phyloP scores from a whole-genome alignment of 306 rosid species.

The Rubus idaeus region DNA sequence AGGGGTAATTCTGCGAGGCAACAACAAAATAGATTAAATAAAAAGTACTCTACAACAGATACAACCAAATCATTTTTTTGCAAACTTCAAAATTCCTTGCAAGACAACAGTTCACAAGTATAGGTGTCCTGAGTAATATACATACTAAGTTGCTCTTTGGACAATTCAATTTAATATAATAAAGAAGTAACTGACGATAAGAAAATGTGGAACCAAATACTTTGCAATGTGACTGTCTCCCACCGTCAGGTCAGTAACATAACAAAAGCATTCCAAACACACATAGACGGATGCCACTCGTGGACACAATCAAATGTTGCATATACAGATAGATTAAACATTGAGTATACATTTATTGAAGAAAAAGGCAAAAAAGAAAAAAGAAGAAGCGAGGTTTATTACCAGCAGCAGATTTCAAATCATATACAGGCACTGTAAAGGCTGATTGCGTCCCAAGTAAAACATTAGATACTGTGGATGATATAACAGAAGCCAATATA shows the following conservation, averaged over 20 bases:
- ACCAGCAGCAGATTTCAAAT: slow-evolving; percentile 99
- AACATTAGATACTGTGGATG: slow-evolving; percentile 94
- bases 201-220: background rate
- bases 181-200: background rate
- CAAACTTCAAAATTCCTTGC: background rate
- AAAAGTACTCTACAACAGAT: slow-evolving; percentile 29
- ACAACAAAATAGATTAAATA: slow-evolving; percentile 25
- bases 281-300: background rate
- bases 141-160: slow-evolving; percentile 1
- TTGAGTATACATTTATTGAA: background rate
- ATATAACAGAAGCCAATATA: slow-evolving; percentile 96
- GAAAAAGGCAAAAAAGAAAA: background rate
- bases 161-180: background rate
- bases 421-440: slow-evolving; percentile 83
- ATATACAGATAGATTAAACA: background rate
- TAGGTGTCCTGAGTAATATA: background rate
- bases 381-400: slow-evolving; percentile 21
- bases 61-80: background rate
- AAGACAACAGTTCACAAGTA: background rate
- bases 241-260: slow-evolving; percentile 4
- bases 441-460: slow-evolving; percentile 85
- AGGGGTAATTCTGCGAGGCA: slow-evolving; percentile 83
- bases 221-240: background rate
- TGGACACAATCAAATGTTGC: background rate
- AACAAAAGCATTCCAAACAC: background rate